A percentile compares a stretch with the other conserved stretches of the same genome.
phyloP scores from a whole-genome alignment of 1,284 basidiomycete genomes.

The Malassezia arunalokei region DNA sequence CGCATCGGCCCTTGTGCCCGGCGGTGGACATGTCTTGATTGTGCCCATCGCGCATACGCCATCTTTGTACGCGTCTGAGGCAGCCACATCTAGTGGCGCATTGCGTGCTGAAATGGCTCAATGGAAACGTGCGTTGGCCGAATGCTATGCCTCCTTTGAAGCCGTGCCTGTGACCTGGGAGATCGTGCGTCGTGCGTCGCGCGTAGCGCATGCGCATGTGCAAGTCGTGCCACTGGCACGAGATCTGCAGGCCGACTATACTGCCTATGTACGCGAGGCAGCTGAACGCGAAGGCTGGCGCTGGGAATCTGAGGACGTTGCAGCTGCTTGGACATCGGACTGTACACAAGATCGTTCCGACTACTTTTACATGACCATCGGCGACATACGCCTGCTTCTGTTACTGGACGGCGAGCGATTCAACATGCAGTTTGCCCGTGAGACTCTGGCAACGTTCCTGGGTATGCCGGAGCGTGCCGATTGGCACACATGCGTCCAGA shows the following conservation, averaged over 20 bases:
- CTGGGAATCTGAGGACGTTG: conserved; percentile 12
- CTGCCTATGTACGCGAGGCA: conserved; percentile 13
- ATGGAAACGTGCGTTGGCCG: conserved; percentile 14
- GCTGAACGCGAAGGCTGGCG: conserved; percentile 10
- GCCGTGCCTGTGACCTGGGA: conserved; percentile 19
- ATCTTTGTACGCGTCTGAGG: conserved; percentile 9
- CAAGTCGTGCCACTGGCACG: conserved; percentile 27
- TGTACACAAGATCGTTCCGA: conserved; percentile 7
- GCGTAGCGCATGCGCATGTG: conserved; percentile 34
- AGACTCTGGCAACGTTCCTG: conserved; percentile 23
- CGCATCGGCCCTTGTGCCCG: conserved; percentile 19
- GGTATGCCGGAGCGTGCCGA: conserved; percentile 27
- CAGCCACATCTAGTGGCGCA: background rate
- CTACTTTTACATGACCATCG: conserved; percentile 14
- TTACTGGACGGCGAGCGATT: conserved; percentile 17
- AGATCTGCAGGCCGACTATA: background rate
- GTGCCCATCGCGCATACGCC: conserved; percentile 29
- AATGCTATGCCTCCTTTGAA: conserved; percentile 16
- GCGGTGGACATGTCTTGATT: conserved; percentile 34
- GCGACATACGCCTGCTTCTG: conserved; percentile 4
- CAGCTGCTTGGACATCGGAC: background rate
- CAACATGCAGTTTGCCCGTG: conserved; percentile 17
- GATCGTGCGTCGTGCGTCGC: conserved; percentile 19
- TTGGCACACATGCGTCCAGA: conserved; percentile 25
- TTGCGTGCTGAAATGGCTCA: conserved; percentile 19